Evolutionary conservation across 139 green algal species (phyloP).

Genomic region (Chlorella sp.): DNA sequence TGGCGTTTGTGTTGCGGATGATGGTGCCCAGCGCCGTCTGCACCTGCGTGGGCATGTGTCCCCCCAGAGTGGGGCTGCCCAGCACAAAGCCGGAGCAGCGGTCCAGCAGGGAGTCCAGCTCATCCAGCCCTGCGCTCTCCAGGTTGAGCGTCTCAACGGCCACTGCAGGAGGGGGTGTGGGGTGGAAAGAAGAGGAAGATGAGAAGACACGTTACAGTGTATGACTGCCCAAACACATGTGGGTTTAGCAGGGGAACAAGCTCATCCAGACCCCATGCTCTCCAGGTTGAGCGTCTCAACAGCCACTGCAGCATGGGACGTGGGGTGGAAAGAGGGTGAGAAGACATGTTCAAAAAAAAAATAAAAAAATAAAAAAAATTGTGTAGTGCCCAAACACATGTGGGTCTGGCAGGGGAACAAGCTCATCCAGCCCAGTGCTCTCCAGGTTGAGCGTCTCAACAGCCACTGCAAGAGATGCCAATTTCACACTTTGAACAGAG

Average conservation of each 20-base stretch:
- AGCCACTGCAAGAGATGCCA: slow-evolving; percentile 64
- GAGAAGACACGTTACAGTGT: too few species aligned
- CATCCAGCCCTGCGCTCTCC: slow-evolving; percentile 75
- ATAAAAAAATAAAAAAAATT: too few species aligned
- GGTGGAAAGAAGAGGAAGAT: background rate
- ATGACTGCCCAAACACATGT: too few species aligned
- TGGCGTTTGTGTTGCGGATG: slow-evolving; percentile 67
- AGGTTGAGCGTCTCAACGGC: slow-evolving; percentile 94
- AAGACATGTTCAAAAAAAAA: too few species aligned
- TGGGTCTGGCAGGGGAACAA: slow-evolving; percentile 67
- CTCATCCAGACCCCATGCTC: slow-evolving; percentile 68
- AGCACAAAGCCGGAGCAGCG: slow-evolving; percentile 85
- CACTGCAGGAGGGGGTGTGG: slow-evolving; percentile 45
- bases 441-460: slow-evolving; percentile 96
- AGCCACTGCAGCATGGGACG: slow-evolving; percentile 55
- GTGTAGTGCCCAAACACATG: too few species aligned
- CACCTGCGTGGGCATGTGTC: slow-evolving; percentile 97
- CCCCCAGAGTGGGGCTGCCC: slow-evolving; percentile 93
- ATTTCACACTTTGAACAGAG: too few species aligned
- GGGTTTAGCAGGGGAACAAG: slow-evolving; percentile 68
- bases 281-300: slow-evolving; percentile 96
- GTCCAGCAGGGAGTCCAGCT: slow-evolving; percentile 73
- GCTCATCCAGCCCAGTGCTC: slow-evolving; percentile 69
- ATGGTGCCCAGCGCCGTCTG: slow-evolving; percentile 86
- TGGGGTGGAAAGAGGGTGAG: too few species aligned